These are phyloP conservation scores for Boletus smithii DNA, from an alignment of 1,284 basidiomycete genomes.

Conservation along the genomic window DNA sequence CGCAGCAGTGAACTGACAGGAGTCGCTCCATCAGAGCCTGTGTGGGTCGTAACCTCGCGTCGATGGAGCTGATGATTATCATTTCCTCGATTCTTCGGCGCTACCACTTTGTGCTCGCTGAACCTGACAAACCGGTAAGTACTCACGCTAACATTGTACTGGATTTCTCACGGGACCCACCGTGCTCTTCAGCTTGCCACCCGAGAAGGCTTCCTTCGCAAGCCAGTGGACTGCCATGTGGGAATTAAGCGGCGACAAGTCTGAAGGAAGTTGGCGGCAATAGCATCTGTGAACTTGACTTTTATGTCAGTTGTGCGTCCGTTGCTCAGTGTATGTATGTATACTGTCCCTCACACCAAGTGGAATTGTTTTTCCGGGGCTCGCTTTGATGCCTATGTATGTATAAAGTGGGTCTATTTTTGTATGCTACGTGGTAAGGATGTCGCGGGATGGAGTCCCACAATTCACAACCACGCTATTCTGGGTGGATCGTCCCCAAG, in stretches of 20 bases:
- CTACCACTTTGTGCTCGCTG: conserved; percentile 66
- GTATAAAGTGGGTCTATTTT: conserved; percentile 15
- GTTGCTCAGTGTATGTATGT: conserved; percentile 1
- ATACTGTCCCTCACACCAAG: neutral
- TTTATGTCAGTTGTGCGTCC: conserved; percentile 3
- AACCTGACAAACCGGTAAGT: conserved; percentile 55
- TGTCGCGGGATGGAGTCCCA: conserved; percentile 1
- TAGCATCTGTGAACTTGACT: neutral
- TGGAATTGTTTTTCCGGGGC: conserved; percentile 1
- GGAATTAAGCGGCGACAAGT: conserved; percentile 53
- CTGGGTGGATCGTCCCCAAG: conserved; percentile 5
- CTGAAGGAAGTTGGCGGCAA: conserved; percentile 6
- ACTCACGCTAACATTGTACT: conserved; percentile 1
- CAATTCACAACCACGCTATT: conserved; percentile 1
- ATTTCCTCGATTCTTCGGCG: conserved; percentile 68
- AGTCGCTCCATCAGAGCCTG: conserved; percentile 49
- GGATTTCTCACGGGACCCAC: conserved; percentile 6
- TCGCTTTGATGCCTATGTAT: neutral
- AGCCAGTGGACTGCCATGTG: conserved; percentile 64
- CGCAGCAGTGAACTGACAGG: neutral
- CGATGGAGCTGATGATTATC: conserved; percentile 72
- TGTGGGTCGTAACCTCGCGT: conserved; percentile 73
- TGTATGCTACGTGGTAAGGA: conserved; percentile 1
- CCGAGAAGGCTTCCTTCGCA: conserved; percentile 76
- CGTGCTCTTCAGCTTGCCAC: conserved; percentile 52